Conservation (phyloP, 192 early-diverging fungal genomes). For the Entomortierella beljakovae region DNA sequence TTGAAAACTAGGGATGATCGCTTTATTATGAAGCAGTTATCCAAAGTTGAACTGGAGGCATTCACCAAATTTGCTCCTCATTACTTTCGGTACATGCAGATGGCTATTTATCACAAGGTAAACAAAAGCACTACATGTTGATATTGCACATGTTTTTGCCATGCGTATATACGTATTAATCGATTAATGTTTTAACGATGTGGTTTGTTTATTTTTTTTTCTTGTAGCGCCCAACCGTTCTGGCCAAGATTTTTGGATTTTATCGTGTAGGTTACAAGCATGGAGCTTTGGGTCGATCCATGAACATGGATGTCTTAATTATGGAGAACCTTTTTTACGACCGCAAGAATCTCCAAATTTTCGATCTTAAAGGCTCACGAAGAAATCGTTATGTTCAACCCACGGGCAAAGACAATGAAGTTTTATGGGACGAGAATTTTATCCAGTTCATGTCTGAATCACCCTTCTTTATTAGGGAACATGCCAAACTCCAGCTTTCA, state of each 20-base stretch:
- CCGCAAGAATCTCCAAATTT: constrained; percentile 75
- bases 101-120: constrained; percentile 84
- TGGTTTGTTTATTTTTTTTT: too few relatives aligned
- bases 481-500: constrained; percentile 87
- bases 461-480: constrained; percentile 91
- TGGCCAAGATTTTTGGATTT: constrained; percentile 94
- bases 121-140: too few relatives aligned
- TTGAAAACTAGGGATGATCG: constrained; percentile 92
- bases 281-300: constrained; percentile 79
- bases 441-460: constrained; percentile 88
- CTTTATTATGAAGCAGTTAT: constrained; percentile 92
- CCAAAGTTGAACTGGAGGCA: constrained; percentile 85
- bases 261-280: constrained; percentile 93
- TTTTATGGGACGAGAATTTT: constrained; percentile 94
- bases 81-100: constrained; percentile 89
- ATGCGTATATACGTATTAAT: too few relatives aligned
- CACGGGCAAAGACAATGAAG: constrained; percentile 86
- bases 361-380: constrained; percentile 95
- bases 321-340: constrained; percentile 98
- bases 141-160: too few relatives aligned
- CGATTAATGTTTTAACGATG: too few relatives aligned
- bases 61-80: constrained; percentile 90
- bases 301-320: constrained; percentile 92
- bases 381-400: constrained; percentile 94
- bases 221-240: constrained; percentile 79